Base-by-base conservation (phyloP, 2,329 filamentous ascomycete species). In the Cladophialophora immunda region DNA sequence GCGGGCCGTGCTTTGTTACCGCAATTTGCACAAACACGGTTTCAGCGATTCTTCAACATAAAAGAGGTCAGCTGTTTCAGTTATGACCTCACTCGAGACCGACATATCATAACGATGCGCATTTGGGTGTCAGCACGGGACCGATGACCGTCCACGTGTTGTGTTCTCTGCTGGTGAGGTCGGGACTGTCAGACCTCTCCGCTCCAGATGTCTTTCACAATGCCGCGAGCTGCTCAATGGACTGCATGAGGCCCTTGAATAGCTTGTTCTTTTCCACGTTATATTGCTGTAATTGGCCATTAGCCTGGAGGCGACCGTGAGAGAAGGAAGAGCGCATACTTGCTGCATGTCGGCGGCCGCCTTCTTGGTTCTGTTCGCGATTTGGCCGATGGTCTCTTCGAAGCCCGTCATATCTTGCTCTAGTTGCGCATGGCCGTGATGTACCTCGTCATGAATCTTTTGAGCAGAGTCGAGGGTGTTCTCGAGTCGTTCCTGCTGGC, bases 341-440 rank as follows among this genome's bases (percentile, higher is more conserved):
- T 71, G 54, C 45, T 71, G 69, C 55, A 68, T 59, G 30, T 66
- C 67, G 15, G 47, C 57, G 27, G 65, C 65, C 15, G 36, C 55
- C 17, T 62, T 64, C 30, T 68, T 66, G 38, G 69, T 66, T 34
- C 61, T 66, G 34, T 52, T 54, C n/a, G 63, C 55, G 38, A 68
- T 65, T 22, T 68, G 58, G 47, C 17, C 36, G 30, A 68, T 55
- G 11, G 29, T 50, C 62, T 54, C 62, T 36, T 68, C 62, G 22
- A 68, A 62, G 11, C 34, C 50, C 25, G 47, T 27, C 32, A 68
- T 54, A 15, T 64, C 58, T 47, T 62, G 57, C 34, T 65, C 53
- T 13, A 69, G 30, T 25, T 38, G 41, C 29, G 60, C 56, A 29
- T 58, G 34, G 11, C 54, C 25, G 13, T 61, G 34, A 4, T 36